Conservation (phyloP, 1,284 basidiomycete genomes). For the Heliocybe sulcata region DNA sequence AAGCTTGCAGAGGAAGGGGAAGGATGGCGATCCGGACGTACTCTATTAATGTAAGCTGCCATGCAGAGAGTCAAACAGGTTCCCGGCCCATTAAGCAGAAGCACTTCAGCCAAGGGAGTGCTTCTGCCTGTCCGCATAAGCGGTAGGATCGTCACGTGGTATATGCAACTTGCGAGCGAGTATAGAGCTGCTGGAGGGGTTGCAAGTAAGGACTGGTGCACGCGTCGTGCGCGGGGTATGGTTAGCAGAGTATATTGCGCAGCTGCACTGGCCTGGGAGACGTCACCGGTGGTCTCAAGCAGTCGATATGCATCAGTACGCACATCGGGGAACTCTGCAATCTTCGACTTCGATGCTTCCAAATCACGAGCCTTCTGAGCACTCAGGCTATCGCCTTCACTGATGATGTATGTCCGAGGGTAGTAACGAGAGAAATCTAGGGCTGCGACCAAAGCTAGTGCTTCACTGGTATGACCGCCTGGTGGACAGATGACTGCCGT, state of each 20-base stretch:
- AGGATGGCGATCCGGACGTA: constrained; percentile 29
- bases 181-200: constrained; percentile 55
- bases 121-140: constrained; percentile 18
- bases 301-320: background rate
- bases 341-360: constrained; percentile 38
- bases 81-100: constrained; percentile 93
- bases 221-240: constrained; percentile 80
- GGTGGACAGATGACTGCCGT: constrained; percentile 3
- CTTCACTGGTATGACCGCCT: constrained; percentile 96
- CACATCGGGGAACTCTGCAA: constrained; percentile 5
- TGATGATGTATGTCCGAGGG: constrained; percentile 78
- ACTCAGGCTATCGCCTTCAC: constrained; percentile 79
- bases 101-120: constrained; percentile 59
- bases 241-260: constrained; percentile 43
- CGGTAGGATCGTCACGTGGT: constrained; percentile 47
- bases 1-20: background rate
- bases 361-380: constrained; percentile 61
- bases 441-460: constrained; percentile 67
- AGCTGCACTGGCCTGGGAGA: background rate
- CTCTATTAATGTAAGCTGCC: constrained; percentile 71
- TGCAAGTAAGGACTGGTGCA: constrained; percentile 73
- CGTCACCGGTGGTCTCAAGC: background rate
- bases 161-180: constrained; percentile 55
- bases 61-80: constrained; percentile 83
- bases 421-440: constrained; percentile 75